These are phyloP conservation scores for Auricularia heimuer DNA, from an alignment of 768 basidiomycete species.

Conservation along the genomic window DNA sequence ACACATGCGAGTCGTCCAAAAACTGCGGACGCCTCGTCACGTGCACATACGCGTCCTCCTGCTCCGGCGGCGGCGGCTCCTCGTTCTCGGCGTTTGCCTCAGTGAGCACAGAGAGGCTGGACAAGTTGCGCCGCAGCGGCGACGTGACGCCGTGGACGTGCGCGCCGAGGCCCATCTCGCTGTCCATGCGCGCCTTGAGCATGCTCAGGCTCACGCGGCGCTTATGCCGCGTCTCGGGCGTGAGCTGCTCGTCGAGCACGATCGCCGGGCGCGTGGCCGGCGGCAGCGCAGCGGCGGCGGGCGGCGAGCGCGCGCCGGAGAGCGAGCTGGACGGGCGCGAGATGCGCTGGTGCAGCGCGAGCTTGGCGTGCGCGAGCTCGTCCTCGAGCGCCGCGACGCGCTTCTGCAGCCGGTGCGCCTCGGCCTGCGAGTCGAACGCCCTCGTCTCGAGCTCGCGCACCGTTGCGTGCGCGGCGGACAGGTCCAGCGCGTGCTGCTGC, in stretches of 20 bases:
- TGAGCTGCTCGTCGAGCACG: conserved; percentile 58
- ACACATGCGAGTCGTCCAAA: conserved; percentile 79
- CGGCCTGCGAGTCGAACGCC: conserved; percentile 64
- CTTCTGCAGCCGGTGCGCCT: conserved; percentile 56
- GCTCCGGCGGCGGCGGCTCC: conserved; percentile 9
- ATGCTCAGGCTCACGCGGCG: conserved; percentile 77
- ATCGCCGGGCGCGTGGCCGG: conserved; percentile 37
- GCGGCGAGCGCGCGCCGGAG: conserved; percentile 32
- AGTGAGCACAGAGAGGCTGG: conserved; percentile 29
- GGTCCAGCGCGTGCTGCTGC: conserved; percentile 71
- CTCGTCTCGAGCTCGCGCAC: conserved; percentile 67
- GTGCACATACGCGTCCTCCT: conserved; percentile 12
- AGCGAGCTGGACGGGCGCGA: conserved; percentile 39
- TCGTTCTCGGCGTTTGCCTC: conserved; percentile 38
- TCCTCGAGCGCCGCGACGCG: conserved; percentile 58
- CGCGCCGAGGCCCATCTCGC: conserved; percentile 45
- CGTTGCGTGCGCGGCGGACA: conserved; percentile 70
- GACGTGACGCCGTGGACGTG: conserved; percentile 3
- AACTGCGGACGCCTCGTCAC: conserved; percentile 52
- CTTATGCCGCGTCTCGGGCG: conserved; percentile 71
- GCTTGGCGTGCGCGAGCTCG: conserved; percentile 41
- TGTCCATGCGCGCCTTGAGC: conserved; percentile 85
- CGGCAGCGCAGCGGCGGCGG: conserved; percentile 23
- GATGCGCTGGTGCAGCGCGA: conserved; percentile 35
- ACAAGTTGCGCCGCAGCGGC: not conserved